Base-by-base conservation (phyloP, 768 basidiomycete genomes). In the Xerocomellus intermedius region DNA sequence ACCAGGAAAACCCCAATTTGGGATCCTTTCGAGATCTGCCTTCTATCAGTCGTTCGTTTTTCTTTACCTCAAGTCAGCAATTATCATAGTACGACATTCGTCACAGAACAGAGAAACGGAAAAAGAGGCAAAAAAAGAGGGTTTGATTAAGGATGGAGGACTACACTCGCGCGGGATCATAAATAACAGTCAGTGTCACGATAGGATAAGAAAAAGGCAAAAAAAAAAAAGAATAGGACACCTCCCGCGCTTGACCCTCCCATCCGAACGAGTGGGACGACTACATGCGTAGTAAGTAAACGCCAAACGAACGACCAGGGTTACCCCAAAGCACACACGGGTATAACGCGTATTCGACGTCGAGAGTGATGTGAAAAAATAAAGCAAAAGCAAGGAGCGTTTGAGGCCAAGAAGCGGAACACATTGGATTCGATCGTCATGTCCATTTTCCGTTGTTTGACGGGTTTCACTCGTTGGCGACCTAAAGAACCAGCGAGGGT, bases 391-490 rank as follows among this genome's bases (percentile, higher is more conserved):
- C 4, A 44, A 51, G 32, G 41, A 50, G 41, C 16, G 41, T 33
- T 22, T 21, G 39, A 21, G 39, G 39, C 4, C 4, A 17, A 13
- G 17, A 43, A 17, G 39, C 39, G 36, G 17, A 17, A 21, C 3
- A 21, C 4, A 22, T 24, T 19, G 28, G 42, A 19, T 42, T 35
- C 17, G 42, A 13, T 47, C 45, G 17, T 53, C 37, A 24, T 7
- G 47, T 54, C 32, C 38, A 53, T 59, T 47, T 41, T 57, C 45
- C 21, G 48, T 32, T 17, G 10, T 33, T 8, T 21, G 8, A 30
- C 8, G 8, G 13, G 24, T 33, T 45, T 54, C 53, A 63, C 32
- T 61, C 63, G 38, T 63, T 63, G 47, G 62, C 63, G 22, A 63
- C 62, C 62, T 63, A n/a, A 13, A 5, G 8, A 21, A 17, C 5